phyloP scores from a whole-genome alignment of 2,329 filamentous ascomycete species.

The Diaporthe ampelina region DNA sequence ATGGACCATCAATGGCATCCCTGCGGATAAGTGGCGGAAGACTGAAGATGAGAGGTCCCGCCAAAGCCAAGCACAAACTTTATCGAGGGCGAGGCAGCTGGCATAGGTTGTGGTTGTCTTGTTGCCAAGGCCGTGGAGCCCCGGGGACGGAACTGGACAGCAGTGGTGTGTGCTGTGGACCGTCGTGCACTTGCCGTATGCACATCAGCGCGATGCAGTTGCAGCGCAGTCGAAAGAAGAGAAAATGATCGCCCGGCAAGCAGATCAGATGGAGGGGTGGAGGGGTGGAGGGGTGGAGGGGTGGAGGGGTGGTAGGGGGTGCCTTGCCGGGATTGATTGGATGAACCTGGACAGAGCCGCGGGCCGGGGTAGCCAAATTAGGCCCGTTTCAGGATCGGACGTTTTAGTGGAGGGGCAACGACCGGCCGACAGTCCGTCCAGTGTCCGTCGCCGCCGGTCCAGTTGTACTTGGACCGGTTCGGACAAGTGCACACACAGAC shows the following conservation, averaged over 20 bases:
- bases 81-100: constrained; percentile 19
- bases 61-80: constrained; percentile 31
- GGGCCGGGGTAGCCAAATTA: constrained; percentile 35
- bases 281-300: no score
- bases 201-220: not conserved
- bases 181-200: not conserved
- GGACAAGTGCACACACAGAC: constrained; percentile 21
- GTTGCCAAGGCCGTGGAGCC: constrained; percentile 7
- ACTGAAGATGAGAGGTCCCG: constrained; percentile 12
- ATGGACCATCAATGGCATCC: constrained; percentile 4
- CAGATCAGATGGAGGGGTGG: constrained; percentile 21
- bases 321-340: constrained; percentile 10
- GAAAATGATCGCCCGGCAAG: constrained; percentile 19
- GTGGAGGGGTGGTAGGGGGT: constrained; percentile 21
- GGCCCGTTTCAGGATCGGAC: constrained; percentile 40
- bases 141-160: not conserved
- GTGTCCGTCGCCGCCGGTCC: not conserved
- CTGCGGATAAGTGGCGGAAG: not conserved
- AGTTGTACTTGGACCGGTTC: no score
- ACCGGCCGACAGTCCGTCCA: constrained; percentile 22
- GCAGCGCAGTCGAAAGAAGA: constrained; percentile 14
- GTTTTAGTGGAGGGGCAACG: constrained; percentile 30
- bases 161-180: constrained; percentile 13
- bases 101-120: not conserved
- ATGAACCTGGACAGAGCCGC: constrained; percentile 14